Base-by-base conservation (phyloP, 2,329 filamentous ascomycete species). In the Cyphellophora attinorum region DNA sequence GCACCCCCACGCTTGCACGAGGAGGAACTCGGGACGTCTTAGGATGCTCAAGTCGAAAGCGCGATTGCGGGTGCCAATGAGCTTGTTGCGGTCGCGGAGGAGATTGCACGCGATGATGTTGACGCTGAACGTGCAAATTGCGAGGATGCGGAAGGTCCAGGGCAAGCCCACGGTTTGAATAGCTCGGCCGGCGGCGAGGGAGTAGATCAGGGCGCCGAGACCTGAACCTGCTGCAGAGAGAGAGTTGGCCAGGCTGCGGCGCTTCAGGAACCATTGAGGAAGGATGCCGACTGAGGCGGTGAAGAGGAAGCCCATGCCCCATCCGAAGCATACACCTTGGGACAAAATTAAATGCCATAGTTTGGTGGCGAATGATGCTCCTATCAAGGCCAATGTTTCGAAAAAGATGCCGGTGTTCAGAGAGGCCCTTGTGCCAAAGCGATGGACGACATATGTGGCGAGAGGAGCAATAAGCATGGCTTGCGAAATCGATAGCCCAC, bases 91-190 rank as follows among this genome's bases (percentile, higher is more conserved):
- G 38, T 79, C 74, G 28, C 59, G 59, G 27, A 79, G 52, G 5
- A 79, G 56, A 12, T 75, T 60, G 3, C 66, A 58, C 36, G 68
- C 71, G 13, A 66, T 57, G 6, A 68, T 52, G 46, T 79, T 81
- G 33, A 62, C 57, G 6, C 53, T 50, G 27, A 69, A 72, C 0
- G 68, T 63, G 4, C 73, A 49, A 34, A 79, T 68, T 2, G 68
- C 74, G 10, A 80, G 57, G 13, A 77, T 65, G 0, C 76, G 66
- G 45, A 78, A 79, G 0, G 75, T 66, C 74, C 75, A 79, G 1
- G 62, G 57, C 0, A 79, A 52, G 0, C 73, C 71, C 3, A 76
- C 58, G 11, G 59, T 59, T 5, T 66, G 58, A 23, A 81, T 70
- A 56, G 78, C 72, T 0, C 70, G 64, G 17, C 74, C 70, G 0